Base-by-base conservation (phyloP, 371 early-diverging fungal genomes). In the Mucor lusitanicus region DNA sequence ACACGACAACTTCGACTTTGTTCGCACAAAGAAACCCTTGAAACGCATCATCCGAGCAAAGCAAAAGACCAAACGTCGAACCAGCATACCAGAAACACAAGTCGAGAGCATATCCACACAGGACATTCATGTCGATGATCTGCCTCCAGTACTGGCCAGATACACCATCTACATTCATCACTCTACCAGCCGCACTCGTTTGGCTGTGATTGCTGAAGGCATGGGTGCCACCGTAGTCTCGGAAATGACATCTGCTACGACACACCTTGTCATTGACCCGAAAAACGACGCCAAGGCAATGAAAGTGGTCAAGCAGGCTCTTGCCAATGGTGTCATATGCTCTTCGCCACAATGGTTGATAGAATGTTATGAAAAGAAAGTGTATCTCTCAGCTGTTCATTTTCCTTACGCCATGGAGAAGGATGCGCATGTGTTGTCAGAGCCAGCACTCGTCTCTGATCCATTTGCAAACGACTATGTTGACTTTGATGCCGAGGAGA, bases 401-500 rank as follows among this genome's bases (percentile, higher is more conserved):
- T 56, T 30, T 8, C 56, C 30, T 9, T 56, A 56, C 33, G 30
- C 30, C 6, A 56, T 56, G 30, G 19, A 56, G n/a, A 33, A 30
- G 21, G 30, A 28, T 0, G 8, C 56, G 3, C 56, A 56, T 56
- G 32, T 56, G 3, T 19, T 56, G 6, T 0, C 56, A 19, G 56
- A 56, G 1, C 19, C 6, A n/a, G 3, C 30, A 33, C 19, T 12
- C 17, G 13, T 32, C 6, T 56, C 21, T 0, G 32, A 61, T 35
- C 62, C 62, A 6, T 61, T 61, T n/a, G 30, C 7, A 1, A 61
- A 50, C 7, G 19, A 30, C 2, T 61, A 48, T 33, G 35, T 61
- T 50, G 62, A 61, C 15, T 61, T 30, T 30, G 50, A 61, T 33
- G 50, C 46, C 1, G 9, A 46, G 32, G 62, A 61, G 33, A 50